Percentiles rank a stretch among this genome's conserved stretches.
phyloP scores from a whole-genome alignment of 192 early-diverging fungal genomes.

The Entophlyctis helioformis region DNA sequence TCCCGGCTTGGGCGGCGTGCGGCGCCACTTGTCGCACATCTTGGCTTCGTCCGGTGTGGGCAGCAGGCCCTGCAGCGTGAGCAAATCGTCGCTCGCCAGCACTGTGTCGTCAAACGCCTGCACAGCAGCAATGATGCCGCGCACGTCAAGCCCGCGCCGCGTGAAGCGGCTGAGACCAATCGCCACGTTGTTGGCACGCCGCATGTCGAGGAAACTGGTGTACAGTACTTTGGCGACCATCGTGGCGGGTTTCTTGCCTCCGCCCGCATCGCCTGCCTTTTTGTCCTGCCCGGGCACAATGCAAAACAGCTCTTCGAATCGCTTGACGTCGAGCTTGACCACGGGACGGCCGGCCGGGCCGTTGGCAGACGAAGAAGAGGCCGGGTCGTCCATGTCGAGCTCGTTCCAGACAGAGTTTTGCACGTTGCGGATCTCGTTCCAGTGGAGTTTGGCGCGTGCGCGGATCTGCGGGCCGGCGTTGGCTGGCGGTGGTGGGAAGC shows the following conservation, averaged over 20 bases:
- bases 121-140: constrained; percentile 14
- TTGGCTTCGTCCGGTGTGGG: constrained; percentile 30
- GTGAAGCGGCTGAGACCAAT: constrained; percentile 36
- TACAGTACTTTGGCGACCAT: constrained; percentile 30
- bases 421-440: constrained; percentile 28
- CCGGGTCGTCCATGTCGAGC: background rate
- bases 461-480: too few relatives aligned
- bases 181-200: constrained; percentile 43
- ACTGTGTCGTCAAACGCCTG: constrained; percentile 15
- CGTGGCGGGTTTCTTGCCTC: constrained; percentile 11
- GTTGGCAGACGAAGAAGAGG: too few relatives aligned
- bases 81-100: constrained; percentile 28
- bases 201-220: constrained; percentile 36
- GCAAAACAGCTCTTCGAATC: constrained; percentile 39
- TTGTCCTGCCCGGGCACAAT: constrained; percentile 22
- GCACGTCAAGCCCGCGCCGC: constrained; percentile 23
- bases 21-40: constrained; percentile 9
- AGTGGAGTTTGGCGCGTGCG: constrained; percentile 27
- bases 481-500: too few relatives aligned
- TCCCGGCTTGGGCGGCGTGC: constrained; percentile 1
- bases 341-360: too few relatives aligned
- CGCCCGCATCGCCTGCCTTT: too few relatives aligned
- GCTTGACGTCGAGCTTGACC: constrained; percentile 21
- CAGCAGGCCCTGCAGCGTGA: constrained; percentile 26
- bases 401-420: constrained; percentile 13